phyloP scores from a whole-genome alignment of 2,329 filamentous ascomycete genomes.

The Escovopsis sp. region DNA sequence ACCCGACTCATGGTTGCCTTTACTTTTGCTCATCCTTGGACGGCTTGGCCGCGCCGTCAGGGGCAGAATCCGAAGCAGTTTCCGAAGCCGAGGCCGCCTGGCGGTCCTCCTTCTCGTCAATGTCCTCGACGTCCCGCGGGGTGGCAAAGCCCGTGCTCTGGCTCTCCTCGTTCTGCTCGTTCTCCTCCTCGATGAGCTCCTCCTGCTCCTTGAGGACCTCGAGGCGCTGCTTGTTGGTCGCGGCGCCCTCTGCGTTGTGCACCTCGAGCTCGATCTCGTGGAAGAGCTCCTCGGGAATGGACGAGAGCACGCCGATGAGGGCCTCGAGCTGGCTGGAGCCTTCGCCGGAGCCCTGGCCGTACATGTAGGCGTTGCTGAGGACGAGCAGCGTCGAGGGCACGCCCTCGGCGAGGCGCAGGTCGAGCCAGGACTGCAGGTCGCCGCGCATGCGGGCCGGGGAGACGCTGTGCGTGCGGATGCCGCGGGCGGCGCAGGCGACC shows the following conservation, averaged over 20 bases:
- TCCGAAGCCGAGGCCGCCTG: conserved; percentile 29
- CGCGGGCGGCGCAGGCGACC: conserved; percentile 78
- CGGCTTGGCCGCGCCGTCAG: conserved; percentile 14
- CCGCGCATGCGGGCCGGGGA: conserved; percentile 77
- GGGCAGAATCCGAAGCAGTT: conserved; percentile 5
- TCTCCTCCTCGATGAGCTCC: conserved; percentile 94
- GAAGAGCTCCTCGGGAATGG: conserved; percentile 95
- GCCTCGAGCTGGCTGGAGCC: conserved; percentile 85
- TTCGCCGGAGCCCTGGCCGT: conserved; percentile 77
- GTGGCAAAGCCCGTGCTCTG: conserved; percentile 59
- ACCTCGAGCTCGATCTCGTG: conserved; percentile 99
- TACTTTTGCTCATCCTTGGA: conserved; percentile 20
- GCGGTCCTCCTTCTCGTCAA: conserved; percentile 84
- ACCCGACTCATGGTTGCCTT: conserved; percentile 11
- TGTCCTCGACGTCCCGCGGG: conserved; percentile 77
- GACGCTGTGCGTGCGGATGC: conserved; percentile 83
- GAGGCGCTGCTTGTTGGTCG: conserved; percentile 96
- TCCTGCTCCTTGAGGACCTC: conserved; percentile 98
- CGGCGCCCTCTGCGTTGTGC: conserved; percentile 88
- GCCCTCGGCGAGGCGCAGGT: conserved; percentile 80
- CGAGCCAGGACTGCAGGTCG: conserved; percentile 86
- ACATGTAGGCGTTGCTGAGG: conserved; percentile 95
- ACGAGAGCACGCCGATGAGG: conserved; percentile 78
- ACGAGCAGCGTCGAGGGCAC: conserved; percentile 95
- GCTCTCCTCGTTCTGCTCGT: conserved; percentile 74